Evolutionary conservation across 176 grass and related monocot genomes (phyloP), one percentile per base, ranked within the genome.

Genomic region (Cenchrus fungigraminus): DNA sequence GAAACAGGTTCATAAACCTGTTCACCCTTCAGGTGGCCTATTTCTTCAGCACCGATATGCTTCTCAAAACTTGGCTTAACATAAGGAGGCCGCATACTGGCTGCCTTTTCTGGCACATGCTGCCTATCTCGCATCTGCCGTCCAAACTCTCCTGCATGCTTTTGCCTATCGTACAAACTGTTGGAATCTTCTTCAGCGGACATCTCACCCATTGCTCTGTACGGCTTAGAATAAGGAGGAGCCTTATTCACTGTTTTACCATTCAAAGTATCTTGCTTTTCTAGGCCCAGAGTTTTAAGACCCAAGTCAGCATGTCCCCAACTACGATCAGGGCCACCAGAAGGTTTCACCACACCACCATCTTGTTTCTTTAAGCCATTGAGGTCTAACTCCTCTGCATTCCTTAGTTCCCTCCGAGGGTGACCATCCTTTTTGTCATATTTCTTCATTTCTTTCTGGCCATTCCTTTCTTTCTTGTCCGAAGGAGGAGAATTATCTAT

Each of bases 61-160:
- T 80, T 79, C 43, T 53, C 82, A 9, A 79, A 79, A 59, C 62
- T 86, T 74, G 86, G 54, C 79, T 92, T 94, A 34, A 99, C 88
- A 91, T 99, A 99, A 67, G 97, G 94, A 29, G 90, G 91, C 10
- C 44, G 85, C 90, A 88, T 87, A 59, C 94, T 92, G 19, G 77
- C 29, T 42, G 50, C 31, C 77, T 54, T 84, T 82, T 83, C 90
- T 85, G 47, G 55, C 52, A 87, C 47, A 58, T 84, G 83, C 32
- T 83, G 83, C 65, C 74, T 92, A 70, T 86, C 82, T 76, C 78
- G 80, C 60, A 55, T 66, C 34, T 12, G 45, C 70, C 68, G 67
- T 75, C 68, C 82, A 59, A 69, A 82, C 67, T 86, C 82, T 62
- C 52, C 76, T 59, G 52, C 69, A 78, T 79, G 71, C 4, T 43